phyloP scores from a whole-genome alignment of 352 stramenopile species.

The Albugo laibachii region DNA sequence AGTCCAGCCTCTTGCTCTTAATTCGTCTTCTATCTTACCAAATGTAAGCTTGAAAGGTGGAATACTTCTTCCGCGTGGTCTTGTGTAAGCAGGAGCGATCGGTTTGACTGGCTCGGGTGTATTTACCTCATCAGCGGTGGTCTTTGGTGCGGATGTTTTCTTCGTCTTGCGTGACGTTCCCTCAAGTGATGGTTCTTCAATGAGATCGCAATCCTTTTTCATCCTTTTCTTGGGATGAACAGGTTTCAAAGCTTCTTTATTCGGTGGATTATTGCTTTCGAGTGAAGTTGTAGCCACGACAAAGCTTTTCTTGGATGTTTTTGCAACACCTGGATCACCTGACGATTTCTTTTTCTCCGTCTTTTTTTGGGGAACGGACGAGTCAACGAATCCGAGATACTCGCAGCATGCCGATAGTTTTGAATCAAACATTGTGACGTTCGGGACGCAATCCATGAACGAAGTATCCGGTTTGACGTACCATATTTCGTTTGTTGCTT shows the following conservation, averaged over 20 bases:
- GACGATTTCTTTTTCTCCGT: not conserved
- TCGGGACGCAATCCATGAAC: constrained; percentile 48
- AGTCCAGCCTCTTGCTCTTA: constrained; percentile 37
- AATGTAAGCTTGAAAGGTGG: constrained; percentile 37
- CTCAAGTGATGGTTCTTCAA: not conserved
- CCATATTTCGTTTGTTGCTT: constrained; percentile 21
- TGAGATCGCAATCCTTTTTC: not conserved
- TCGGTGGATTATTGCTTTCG: not conserved
- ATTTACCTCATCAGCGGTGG: not conserved
- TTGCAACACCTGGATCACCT: constrained; percentile 2
- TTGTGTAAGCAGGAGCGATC: not conserved
- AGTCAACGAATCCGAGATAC: constrained; percentile 19
- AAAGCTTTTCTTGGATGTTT: not conserved
- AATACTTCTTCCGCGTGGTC: constrained; percentile 4
- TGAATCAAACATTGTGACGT: constrained; percentile 51
- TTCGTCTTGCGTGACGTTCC: not conserved
- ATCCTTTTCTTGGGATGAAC: not conserved
- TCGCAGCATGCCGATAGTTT: constrained; percentile 38
- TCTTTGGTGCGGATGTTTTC: not conserved
- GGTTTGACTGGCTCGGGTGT: not conserved
- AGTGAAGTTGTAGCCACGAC: not conserved
- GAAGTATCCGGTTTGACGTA: constrained; percentile 41
- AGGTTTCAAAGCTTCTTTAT: not conserved
- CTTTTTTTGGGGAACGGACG: not conserved
- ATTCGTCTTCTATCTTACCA: constrained; percentile 34